Evolutionary conservation across 805 yeast genomes (phyloP).

Genomic region (Ogataea dorogensis): DNA sequence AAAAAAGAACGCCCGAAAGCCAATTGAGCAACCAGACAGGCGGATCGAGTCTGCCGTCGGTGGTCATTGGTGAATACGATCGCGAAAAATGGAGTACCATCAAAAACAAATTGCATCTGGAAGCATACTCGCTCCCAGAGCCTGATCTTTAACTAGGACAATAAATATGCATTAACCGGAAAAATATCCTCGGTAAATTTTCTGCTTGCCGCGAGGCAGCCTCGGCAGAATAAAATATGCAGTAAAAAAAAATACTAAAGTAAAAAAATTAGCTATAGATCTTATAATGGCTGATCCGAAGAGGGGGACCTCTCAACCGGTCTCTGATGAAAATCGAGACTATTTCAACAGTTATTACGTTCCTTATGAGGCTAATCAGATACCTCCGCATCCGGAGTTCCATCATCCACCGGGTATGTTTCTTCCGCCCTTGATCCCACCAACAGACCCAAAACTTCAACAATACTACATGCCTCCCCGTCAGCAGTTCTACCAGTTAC

Average conservation of each 20-base stretch:
- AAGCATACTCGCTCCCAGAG: neutral
- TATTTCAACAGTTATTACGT: neutral
- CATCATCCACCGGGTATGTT: slow-evolving; percentile 1
- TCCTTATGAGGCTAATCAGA: neutral
- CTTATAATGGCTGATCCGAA: neutral
- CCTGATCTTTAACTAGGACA: neutral
- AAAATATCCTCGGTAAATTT: too few relatives aligned
- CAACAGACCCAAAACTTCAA: slow-evolving; percentile 4
- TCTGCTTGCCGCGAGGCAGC: too few relatives aligned
- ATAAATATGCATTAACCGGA: too few relatives aligned
- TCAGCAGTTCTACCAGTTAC: slow-evolving; percentile 8
- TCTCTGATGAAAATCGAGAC: neutral
- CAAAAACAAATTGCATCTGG: slow-evolving; percentile 27
- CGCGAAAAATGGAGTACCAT: slow-evolving; percentile 63
- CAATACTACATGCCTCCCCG: slow-evolving; percentile 5
- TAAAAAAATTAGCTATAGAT: too few relatives aligned
- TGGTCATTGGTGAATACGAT: slow-evolving; percentile 63
- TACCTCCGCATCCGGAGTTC: slow-evolving; percentile 1
- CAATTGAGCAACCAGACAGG: slow-evolving; percentile 21
- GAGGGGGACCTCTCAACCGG: neutral
- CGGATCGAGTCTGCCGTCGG: slow-evolving; percentile 49
- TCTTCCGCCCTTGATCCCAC: slow-evolving; percentile 10
- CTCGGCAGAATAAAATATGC: too few relatives aligned
- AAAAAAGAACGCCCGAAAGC: slow-evolving; percentile 20
- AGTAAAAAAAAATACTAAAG: too few relatives aligned